Base-by-base conservation (phyloP, 2,329 filamentous ascomycete species). In the Orbilia quercus region DNA sequence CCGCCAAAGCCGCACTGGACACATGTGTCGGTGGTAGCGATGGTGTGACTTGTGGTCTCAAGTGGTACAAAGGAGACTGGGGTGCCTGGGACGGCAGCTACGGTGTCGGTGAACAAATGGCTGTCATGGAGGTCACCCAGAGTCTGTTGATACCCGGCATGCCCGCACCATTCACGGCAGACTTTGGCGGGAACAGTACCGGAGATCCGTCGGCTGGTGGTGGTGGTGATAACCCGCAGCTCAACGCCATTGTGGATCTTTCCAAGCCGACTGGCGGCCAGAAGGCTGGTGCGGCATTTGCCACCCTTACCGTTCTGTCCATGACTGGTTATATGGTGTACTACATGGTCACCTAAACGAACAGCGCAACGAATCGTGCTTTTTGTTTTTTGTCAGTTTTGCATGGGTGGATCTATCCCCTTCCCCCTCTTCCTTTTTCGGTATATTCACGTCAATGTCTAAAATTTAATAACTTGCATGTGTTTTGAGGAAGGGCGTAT, bases 101-200 rank as follows among this genome's bases (percentile, higher is more conserved):
- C 50, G 76, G 76, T 42, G 82, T 89, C 4, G 88, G 88, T 2
- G 85, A 88, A 79, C 84, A 89, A 78, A 87, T 90, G 86, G 85
- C 84, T 63, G 88, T 87, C 0, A 82, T 90, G 54, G 88, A 89
- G 80, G 83, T 84, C 0, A 82, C 90, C 14, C 87, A 89, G 78
- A 86, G 86, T 1, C 81, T 89, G 1, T 80, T 90, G 53, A 81
- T 82, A 12, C 77, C 80, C 12, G 76, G 81, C 3, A 81, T 83
- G 1, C 70, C 78, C 2, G 79, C 82, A 4, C 87, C 87, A 0
- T 80, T 86, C 34, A 80, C 82, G 1, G 79, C 82, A 25, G 76
- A 81, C 1, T 86, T 81, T 0, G 89, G 89, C 50, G 89, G 89
- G 16, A 90, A 83, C 1, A 87, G 85, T 75, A 79, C 81, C 54